phyloP scores from a whole-genome alignment of 1,284 basidiomycete species.

The Uromyces viciae-fabae region DNA sequence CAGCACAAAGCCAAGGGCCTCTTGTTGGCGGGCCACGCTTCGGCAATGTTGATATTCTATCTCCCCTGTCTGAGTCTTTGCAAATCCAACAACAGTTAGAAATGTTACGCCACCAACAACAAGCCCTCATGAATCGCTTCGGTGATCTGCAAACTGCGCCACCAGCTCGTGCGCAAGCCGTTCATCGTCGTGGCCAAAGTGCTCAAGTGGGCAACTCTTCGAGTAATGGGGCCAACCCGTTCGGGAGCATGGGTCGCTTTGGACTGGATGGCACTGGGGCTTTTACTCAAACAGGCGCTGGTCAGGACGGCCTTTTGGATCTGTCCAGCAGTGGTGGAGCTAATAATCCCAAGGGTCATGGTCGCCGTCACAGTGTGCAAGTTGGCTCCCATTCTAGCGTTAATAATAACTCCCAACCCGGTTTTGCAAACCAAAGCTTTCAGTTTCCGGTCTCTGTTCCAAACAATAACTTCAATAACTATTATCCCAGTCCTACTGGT shows the following conservation, averaged over 20 bases:
- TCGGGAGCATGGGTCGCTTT: constrained; percentile 42
- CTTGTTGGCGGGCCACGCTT: constrained; percentile 8
- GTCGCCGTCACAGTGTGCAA: constrained; percentile 88
- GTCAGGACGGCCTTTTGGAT: constrained; percentile 44
- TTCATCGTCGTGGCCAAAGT: constrained; percentile 47
- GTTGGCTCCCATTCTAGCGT: constrained; percentile 59
- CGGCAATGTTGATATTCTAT: constrained; percentile 35
- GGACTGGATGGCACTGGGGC: constrained; percentile 48
- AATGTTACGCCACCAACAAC: constrained; percentile 56
- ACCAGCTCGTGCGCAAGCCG: constrained; percentile 38
- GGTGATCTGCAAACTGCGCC: constrained; percentile 47
- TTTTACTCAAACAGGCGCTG: constrained; percentile 50
- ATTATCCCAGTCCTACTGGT: constrained; percentile 9
- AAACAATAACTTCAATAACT: constrained; percentile 46
- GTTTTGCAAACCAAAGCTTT: constrained; percentile 24
- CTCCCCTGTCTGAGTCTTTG: constrained; percentile 55
- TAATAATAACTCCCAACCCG: constrained; percentile 46
- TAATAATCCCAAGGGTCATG: constrained; percentile 66
- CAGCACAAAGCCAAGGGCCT: constrained; percentile 15
- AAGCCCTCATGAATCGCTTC: constrained; percentile 55
- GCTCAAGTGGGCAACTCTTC: constrained; percentile 41
- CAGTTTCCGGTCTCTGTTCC: constrained; percentile 53
- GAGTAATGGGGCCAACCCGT: constrained; percentile 57
- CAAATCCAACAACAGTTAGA: constrained; percentile 58
- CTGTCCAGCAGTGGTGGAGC: constrained; percentile 32